Conservation (phyloP, 2,329 filamentous ascomycete genomes). For the Diplodia seriata region DNA sequence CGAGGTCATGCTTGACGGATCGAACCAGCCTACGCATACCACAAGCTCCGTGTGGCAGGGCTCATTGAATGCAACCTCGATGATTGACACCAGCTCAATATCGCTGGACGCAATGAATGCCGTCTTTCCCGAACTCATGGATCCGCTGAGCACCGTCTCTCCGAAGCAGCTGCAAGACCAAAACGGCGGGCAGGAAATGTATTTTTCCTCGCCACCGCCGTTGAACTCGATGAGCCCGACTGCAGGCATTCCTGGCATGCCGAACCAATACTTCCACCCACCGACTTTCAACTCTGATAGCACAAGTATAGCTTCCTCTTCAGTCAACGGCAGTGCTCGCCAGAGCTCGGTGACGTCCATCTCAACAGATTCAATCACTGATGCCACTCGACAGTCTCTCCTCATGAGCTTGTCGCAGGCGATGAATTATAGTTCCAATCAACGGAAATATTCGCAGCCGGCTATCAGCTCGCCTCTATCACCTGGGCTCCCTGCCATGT, state of each 20-base stretch:
- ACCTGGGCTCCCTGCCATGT: slow-evolving; percentile 37
- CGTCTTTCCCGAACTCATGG: slow-evolving; percentile 77
- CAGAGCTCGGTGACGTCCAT: slow-evolving; percentile 67
- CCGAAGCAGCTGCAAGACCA: slow-evolving; percentile 77
- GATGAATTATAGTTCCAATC: slow-evolving; percentile 58
- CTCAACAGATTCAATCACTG: slow-evolving; percentile 70
- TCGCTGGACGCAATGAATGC: slow-evolving; percentile 75
- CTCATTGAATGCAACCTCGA: slow-evolving; percentile 69
- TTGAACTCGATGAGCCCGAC: slow-evolving; percentile 74
- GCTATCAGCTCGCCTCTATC: slow-evolving; percentile 62
- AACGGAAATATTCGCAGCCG: slow-evolving; percentile 66
- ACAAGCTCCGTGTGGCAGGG: slow-evolving; percentile 50
- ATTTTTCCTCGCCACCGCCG: slow-evolving; percentile 79
- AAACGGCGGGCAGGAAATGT: slow-evolving; percentile 71
- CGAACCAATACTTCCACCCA: slow-evolving; percentile 67
- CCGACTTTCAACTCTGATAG: slow-evolving; percentile 74
- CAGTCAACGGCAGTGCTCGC: slow-evolving; percentile 70
- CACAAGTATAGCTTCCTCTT: slow-evolving; percentile 67
- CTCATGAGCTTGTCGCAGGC: slow-evolving; percentile 67
- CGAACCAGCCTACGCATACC: slow-evolving; percentile 45
- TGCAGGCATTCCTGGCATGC: slow-evolving; percentile 70
- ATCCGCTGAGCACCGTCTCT: slow-evolving; percentile 67
- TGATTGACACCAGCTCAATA: slow-evolving; percentile 71
- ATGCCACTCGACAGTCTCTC: slow-evolving; percentile 69
- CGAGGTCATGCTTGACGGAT: slow-evolving; percentile 87